Evolutionary conservation across 2,329 filamentous ascomycete genomes (phyloP).

Genomic region (Elsinoe arachidis): DNA sequence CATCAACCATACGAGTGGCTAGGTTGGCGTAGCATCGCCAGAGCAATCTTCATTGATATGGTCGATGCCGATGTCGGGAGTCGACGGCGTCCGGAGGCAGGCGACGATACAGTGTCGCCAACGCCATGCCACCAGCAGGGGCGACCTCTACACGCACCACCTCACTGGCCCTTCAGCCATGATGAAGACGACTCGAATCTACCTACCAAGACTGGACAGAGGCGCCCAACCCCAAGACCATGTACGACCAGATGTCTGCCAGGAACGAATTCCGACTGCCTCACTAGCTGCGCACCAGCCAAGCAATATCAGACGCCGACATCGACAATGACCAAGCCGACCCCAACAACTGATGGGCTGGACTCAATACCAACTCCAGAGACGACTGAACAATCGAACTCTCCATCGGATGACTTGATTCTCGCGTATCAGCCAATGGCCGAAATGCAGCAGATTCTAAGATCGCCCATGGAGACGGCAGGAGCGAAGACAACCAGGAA

Average conservation of each 20-base stretch:
- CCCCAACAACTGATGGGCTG: neutral
- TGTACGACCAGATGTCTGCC: neutral
- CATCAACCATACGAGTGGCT: neutral
- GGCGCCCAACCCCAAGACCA: neutral
- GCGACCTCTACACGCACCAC: neutral
- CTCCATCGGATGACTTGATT: neutral
- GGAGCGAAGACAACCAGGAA: neutral
- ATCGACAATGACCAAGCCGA: neutral
- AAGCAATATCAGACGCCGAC: neutral
- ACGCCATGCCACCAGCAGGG: neutral
- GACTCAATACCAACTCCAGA: neutral
- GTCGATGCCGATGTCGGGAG: neutral
- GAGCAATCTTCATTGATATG: neutral
- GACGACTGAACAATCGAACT: neutral
- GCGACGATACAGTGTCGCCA: neutral
- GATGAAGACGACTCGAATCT: conserved; percentile 1
- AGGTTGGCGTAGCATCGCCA: neutral
- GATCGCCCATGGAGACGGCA: neutral
- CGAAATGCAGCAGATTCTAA: neutral
- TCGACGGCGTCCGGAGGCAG: neutral
- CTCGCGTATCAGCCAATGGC: neutral
- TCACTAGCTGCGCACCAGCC: neutral
- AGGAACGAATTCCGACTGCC: neutral
- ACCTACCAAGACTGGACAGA: neutral
- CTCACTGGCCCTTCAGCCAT: neutral